These are phyloP conservation scores for Mucor irregularis DNA, from an alignment of 371 early-diverging fungal genomes.

Conservation along the genomic window DNA sequence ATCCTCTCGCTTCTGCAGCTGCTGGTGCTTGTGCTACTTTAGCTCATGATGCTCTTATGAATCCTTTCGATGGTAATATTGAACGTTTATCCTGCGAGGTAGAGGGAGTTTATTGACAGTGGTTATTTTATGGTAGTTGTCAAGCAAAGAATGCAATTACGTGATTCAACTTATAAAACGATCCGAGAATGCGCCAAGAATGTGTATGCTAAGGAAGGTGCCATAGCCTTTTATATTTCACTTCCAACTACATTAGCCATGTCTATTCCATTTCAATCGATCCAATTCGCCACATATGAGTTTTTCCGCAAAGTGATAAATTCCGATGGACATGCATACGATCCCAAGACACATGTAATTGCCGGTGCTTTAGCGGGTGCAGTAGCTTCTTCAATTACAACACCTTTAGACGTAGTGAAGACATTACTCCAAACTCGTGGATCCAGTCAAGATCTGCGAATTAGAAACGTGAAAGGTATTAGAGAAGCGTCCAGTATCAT, in stretches of 20 bases:
- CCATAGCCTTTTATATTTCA: conserved; percentile 91
- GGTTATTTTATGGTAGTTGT: conserved; percentile 59
- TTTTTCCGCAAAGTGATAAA: conserved; percentile 71
- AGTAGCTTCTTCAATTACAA: conserved; percentile 87
- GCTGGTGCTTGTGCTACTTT: conserved; percentile 93
- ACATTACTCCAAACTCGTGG: conserved; percentile 93
- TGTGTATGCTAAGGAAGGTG: conserved; percentile 76
- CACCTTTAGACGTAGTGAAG: conserved; percentile 92
- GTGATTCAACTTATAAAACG: conserved; percentile 62
- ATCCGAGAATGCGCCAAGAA: conserved; percentile 72
- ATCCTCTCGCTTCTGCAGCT: conserved; percentile 66
- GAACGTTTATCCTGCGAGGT: too few species aligned
- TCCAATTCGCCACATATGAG: conserved; percentile 94
- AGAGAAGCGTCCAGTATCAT: conserved; percentile 74
- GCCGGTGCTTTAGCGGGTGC: conserved; percentile 93
- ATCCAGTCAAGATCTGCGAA: conserved; percentile 61
- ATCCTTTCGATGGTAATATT: conserved; percentile 88
- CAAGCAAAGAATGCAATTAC: conserved; percentile 96
- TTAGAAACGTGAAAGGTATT: conserved; percentile 74
- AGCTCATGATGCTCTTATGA: conserved; percentile 89
- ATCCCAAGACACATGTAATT: conserved; percentile 82
- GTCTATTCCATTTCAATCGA: conserved; percentile 92
- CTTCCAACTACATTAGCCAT: conserved; percentile 92
- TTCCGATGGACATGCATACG: conserved; percentile 69
- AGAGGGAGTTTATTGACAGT: conserved; percentile 64